Evolutionary conservation across 495 filamentous ascomycete genomes (phyloP), one percentile per base, ranked within the genome.

Genomic region (Mycothermus thermophilus): DNA sequence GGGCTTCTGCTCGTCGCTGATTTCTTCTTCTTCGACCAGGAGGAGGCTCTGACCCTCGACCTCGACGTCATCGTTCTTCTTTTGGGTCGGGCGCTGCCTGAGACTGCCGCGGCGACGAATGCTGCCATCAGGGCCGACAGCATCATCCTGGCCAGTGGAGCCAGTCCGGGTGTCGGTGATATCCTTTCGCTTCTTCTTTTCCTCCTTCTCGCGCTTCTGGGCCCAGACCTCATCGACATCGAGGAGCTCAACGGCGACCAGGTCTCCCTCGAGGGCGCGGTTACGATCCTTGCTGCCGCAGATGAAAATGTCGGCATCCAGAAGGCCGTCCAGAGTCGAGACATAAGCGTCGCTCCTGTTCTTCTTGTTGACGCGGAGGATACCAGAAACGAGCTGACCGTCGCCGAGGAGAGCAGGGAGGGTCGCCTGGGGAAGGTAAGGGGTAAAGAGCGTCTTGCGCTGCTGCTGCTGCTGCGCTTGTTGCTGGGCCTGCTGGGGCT

Each of bases 141-240:
- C 67, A 35, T 83, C 74, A 35, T 80, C 81, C 36, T 74, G 67
- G 47, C 76, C 80, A 20, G 65, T 80, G 39, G 77, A 78, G 27
- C 75, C 72, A 22, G 75, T 75, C 36, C 90, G 75, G 30, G 84
- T 83, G 49, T 95, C 90, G 15, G 85, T 92, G 39, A 93, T 90
- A 50, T 97, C 90, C 67, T 97, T 97, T 54, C 90, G 81, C 66
- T 96, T 96, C 76, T 97, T 97, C 68, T 97, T 97, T 50, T 97
- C 90, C 56, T 97, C 90, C 52, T 97, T 97, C 55, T 97, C 90
- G 15, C 83, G 81, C 66, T 97, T 97, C 62, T 97, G 90, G 11
- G 79, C 74, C 90, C 90, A 97, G 8, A 97, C 90, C 50, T 97
- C 90, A 54, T 96, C 90, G 2, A 97, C 90, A 53, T 97, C 90